Evolutionary conservation across 2,329 filamentous ascomycete genomes (phyloP).

Genomic region (Coniochaeta hoffmannii): DNA sequence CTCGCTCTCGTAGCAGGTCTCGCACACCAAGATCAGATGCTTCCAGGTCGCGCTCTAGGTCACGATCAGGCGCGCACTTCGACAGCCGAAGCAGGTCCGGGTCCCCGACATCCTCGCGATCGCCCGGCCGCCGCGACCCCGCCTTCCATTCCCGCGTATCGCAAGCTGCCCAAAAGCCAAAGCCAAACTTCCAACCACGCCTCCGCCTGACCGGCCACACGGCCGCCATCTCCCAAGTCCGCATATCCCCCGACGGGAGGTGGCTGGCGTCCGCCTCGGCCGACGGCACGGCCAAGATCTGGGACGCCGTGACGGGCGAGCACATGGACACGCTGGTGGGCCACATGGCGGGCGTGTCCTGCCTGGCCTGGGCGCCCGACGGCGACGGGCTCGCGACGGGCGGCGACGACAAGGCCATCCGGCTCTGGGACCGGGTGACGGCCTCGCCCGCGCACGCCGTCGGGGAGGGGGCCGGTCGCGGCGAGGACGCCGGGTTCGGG

Average conservation of each 20-base stretch:
- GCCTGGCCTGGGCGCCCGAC: conserved; percentile 90
- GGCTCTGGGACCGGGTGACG: conserved; percentile 78
- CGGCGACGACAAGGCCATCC: conserved; percentile 92
- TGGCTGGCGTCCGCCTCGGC: conserved; percentile 89
- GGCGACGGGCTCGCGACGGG: conserved; percentile 81
- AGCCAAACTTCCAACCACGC: conserved; percentile 60
- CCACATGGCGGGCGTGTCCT: conserved; percentile 87
- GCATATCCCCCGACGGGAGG: conserved; percentile 82
- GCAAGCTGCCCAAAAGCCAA: background rate
- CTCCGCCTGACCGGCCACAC: conserved; percentile 71
- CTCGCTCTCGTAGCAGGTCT: conserved; percentile 15
- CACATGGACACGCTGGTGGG: conserved; percentile 86
- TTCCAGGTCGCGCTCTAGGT: conserved; percentile 27
- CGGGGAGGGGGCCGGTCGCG: conserved; percentile 12
- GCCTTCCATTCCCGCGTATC: conserved; percentile 14
- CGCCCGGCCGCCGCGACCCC: conserved; percentile 37
- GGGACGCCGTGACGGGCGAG: conserved; percentile 70
- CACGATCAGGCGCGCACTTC: conserved; percentile 24
- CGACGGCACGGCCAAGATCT: conserved; percentile 86
- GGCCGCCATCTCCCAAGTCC: conserved; percentile 73
- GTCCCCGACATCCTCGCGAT: conserved; percentile 20
- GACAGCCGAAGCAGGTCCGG: conserved; percentile 20
- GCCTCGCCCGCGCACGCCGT: conserved; percentile 28
- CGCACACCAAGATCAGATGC: conserved; percentile 13
- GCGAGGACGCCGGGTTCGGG: conserved; percentile 5